phyloP scores from a whole-genome alignment of 768 basidiomycete species.

The Daedaleopsis nitida region DNA sequence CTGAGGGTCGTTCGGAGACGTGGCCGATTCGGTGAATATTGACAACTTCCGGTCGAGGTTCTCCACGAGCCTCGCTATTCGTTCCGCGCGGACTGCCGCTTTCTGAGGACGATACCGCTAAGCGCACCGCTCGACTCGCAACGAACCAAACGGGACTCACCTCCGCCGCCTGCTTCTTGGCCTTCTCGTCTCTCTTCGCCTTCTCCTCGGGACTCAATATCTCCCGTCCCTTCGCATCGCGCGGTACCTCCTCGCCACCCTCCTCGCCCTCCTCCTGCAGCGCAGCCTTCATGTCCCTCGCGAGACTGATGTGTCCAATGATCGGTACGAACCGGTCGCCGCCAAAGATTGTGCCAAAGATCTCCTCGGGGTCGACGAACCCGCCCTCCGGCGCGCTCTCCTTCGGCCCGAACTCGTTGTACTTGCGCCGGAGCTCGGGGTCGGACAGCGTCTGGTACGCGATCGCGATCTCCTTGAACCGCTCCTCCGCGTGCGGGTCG shows the following conservation, averaged over 20 bases:
- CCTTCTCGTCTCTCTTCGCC: conserved; percentile 63
- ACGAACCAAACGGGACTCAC: conserved; percentile 38
- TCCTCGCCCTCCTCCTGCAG: conserved; percentile 66
- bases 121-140: not conserved
- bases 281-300: conserved; percentile 90
- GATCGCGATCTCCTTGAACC: conserved; percentile 90
- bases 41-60: conserved; percentile 81
- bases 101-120: conserved; percentile 50
- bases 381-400: conserved; percentile 84
- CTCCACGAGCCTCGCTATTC: conserved; percentile 75
- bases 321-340: conserved; percentile 85
- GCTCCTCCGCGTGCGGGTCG: conserved; percentile 82
- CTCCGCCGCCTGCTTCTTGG: conserved; percentile 67
- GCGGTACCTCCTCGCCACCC: conserved; percentile 41
- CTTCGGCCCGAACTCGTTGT: conserved; percentile 89
- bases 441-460: conserved; percentile 89
- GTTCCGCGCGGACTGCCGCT: conserved; percentile 75
- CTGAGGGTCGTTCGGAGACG: conserved; percentile 65
- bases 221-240: conserved; percentile 52
- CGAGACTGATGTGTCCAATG: conserved; percentile 87
- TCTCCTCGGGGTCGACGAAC: conserved; percentile 79
- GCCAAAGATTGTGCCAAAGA: conserved; percentile 81
- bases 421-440: conserved; percentile 72
- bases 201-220: conserved; percentile 43
- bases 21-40: conserved; percentile 85